These are phyloP conservation scores for Bryoerythrophyllum caledonicum DNA, from an alignment of 225 moss, liverwort and hornwort genomes.

Conservation along the genomic window DNA sequence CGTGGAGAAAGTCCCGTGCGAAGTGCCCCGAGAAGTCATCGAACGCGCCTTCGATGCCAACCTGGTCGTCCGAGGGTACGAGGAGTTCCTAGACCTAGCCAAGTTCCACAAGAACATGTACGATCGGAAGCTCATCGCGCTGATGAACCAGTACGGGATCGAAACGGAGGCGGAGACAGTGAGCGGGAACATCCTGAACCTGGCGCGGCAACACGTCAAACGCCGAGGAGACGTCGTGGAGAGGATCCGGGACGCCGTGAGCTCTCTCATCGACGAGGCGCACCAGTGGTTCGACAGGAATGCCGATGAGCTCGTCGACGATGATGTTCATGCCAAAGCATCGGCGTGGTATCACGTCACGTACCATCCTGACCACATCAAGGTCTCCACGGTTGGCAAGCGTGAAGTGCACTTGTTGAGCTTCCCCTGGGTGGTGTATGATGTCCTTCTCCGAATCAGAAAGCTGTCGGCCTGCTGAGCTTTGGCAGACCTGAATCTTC, in stretches of 20 bases:
- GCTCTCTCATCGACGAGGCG: conserved; percentile 55
- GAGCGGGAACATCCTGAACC: conserved; percentile 57
- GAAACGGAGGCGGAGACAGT: conserved; percentile 78
- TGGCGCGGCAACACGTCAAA: conserved; percentile 57
- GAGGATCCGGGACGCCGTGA: conserved; percentile 55
- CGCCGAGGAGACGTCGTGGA: conserved; percentile 42
- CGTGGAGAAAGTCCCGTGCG: conserved; percentile 26
- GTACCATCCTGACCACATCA: conserved; percentile 53
- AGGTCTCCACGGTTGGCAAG: conserved; percentile 36
- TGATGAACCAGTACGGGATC: conserved; percentile 93
- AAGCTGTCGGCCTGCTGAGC: neutral
- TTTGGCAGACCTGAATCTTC: conserved; percentile 1
- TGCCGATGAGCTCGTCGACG: conserved; percentile 37
- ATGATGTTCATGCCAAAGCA: conserved; percentile 60
- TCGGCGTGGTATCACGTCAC: conserved; percentile 88
- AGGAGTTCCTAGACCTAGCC: conserved; percentile 63
- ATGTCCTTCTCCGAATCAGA: conserved; percentile 62
- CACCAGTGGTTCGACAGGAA: conserved; percentile 67
- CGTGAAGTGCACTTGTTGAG: conserved; percentile 60
- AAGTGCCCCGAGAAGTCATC: conserved; percentile 34
- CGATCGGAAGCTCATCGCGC: conserved; percentile 69
- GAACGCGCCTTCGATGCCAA: conserved; percentile 31
- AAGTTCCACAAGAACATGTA: conserved; percentile 58
- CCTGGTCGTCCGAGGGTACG: conserved; percentile 49
- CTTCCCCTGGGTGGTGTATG: conserved; percentile 78